phyloP scores from a whole-genome alignment of 192 early-diverging fungal species.

The Rhizoclosmatium sp. region DNA sequence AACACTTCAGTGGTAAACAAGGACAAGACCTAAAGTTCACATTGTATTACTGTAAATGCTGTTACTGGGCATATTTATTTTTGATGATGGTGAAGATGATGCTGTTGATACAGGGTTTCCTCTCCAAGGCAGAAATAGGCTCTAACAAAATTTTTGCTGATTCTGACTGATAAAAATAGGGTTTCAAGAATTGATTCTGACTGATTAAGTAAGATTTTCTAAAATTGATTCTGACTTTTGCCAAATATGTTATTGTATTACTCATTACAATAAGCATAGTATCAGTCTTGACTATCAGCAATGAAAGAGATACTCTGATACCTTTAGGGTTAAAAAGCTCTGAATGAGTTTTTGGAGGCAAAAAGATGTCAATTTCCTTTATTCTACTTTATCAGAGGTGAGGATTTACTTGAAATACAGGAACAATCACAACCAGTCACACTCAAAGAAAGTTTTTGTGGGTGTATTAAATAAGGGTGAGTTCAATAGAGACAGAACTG shows the following conservation, averaged over 20 bases:
- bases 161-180: no score
- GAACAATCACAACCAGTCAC: constrained; percentile 64
- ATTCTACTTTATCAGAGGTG: constrained; percentile 69
- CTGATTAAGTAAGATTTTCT: constrained; percentile 57
- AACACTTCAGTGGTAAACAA: no score
- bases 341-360: constrained; percentile 66
- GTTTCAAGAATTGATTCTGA: no score
- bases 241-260: constrained; percentile 50
- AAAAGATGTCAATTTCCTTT: constrained; percentile 61
- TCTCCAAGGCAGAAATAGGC: no score
- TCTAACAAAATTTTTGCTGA: no score
- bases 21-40: no score
- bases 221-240: constrained; percentile 63
- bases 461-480: constrained; percentile 60
- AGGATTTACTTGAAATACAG: constrained; percentile 66
- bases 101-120: no score
- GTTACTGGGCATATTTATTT: no score
- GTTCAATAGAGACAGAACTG: constrained; percentile 49
- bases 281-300: constrained; percentile 52
- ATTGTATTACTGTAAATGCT: no score
- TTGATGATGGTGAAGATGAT: no score
- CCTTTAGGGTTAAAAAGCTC: constrained; percentile 62
- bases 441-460: constrained; percentile 68
- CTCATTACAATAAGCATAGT: constrained; percentile 51
- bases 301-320: constrained; percentile 47